Evolutionary conservation across 2,329 filamentous ascomycete species (phyloP), one percentile per base, ranked within the genome.

Genomic region (Fusarium secorum): DNA sequence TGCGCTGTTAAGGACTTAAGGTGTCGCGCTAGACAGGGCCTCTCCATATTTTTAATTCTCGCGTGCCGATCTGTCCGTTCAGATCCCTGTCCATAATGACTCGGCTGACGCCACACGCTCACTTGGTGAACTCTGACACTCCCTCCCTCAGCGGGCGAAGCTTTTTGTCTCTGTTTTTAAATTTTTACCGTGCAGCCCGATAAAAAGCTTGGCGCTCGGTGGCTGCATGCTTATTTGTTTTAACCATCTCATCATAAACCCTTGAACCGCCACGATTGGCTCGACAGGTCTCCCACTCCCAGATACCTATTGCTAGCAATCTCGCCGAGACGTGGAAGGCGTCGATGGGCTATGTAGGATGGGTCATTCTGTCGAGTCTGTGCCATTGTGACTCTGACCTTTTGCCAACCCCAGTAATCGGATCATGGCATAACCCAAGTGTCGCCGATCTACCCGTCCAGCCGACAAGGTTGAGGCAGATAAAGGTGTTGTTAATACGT

Each of bases 191-290:
- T 76, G 74, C 74, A 76, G 74, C 69, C 72, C 64, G 65, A 65
- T 26, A 45, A 65, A 75, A 76, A 76, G 74, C 74, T 76, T 76
- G 74, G 74, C 74, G 30, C 49, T 75, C 71, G 42, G 71, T 71
- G 74, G 74, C 74, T 74, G 74, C 69, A 74, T 75, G 74, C 74
- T 76, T 75, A 75, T 76, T 69, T 64, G 30, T 66, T 26, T 66
- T 46, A 38, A 42, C 35, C 39, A 52, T 68, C 30, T 33, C 66
- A 46, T 56, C 63, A 64, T 70, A 64, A 66, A 70, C 53, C 58
- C 57, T 61, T 39, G 24, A 32, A 22, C 20, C 26, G 17, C 9
- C 17, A 14, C 71, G 63, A 71, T 71, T 71, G 59, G 59, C 45
- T 55, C 28, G 20, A 15, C 30, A 20, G n/a, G 20, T 18, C 42